Conservation (phyloP, 805 yeast species). For the Candida nemodendra region DNA sequence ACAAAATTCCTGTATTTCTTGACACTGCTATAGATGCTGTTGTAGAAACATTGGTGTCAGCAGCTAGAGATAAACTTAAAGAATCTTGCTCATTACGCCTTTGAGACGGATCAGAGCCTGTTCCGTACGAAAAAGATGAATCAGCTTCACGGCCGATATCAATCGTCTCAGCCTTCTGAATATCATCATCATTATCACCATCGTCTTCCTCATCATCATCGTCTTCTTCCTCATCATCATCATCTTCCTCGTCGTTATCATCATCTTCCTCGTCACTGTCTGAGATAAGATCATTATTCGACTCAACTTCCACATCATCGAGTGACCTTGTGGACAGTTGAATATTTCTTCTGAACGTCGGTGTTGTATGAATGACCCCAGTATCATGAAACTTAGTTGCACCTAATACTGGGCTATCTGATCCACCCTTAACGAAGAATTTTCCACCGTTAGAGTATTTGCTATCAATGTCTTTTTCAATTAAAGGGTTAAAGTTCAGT, state of each 20-base stretch:
- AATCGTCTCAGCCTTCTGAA: conserved; percentile 4
- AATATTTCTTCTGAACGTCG: conserved; percentile 20
- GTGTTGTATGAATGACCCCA: conserved; percentile 20
- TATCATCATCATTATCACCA: conserved; percentile 1
- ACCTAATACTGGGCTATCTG: conserved; percentile 6
- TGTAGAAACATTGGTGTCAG: conserved; percentile 15
- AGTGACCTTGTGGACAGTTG: conserved; percentile 4
- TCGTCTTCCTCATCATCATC: conserved; percentile 12
- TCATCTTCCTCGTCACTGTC: conserved; percentile 31
- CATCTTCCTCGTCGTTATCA: conserved; percentile 14
- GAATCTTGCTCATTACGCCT: conserved; percentile 11
- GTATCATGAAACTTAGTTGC: conserved; percentile 6
- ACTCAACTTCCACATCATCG: conserved; percentile 9
- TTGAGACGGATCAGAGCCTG: conserved; percentile 14
- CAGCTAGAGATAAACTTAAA: conserved; percentile 41
- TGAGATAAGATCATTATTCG: conserved; percentile 24
- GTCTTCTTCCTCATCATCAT: conserved; percentile 19
- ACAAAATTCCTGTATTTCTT: conserved; percentile 21
- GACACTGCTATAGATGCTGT: conserved; percentile 4
- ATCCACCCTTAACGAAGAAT: conserved; percentile 53
- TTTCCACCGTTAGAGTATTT: conserved; percentile 91
- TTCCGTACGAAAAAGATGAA: conserved; percentile 13
- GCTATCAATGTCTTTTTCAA: conserved; percentile 72
- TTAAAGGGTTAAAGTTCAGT: conserved; percentile 74
- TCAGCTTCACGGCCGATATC: no score